Evolutionary conservation across 2,329 filamentous ascomycete species (phyloP).

Genomic region (Knoxdaviesia proteae): DNA sequence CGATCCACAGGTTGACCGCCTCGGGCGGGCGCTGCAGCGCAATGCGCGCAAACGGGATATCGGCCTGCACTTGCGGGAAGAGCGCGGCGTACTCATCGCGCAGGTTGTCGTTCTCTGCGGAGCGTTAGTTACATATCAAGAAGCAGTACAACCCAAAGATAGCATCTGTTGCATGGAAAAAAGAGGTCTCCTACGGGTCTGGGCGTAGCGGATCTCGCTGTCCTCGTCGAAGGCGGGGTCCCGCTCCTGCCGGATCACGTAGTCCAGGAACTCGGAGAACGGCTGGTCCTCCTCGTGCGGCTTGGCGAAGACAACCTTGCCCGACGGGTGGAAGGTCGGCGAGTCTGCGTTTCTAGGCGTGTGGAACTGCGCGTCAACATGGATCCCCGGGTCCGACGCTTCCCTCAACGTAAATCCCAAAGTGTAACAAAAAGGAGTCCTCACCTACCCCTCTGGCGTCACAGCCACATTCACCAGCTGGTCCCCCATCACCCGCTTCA

Average conservation of each 20-base stretch:
- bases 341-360: slow-evolving; percentile 16
- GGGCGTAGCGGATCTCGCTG: slow-evolving; percentile 45
- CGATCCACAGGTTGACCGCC: slow-evolving; percentile 69
- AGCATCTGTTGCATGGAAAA: too few species aligned
- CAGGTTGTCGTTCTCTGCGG: slow-evolving; percentile 58
- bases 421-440: background rate
- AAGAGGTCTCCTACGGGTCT: slow-evolving; percentile 38
- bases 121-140: background rate
- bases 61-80: slow-evolving; percentile 37
- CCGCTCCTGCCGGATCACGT: slow-evolving; percentile 36
- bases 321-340: slow-evolving; percentile 10
- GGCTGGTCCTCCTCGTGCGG: slow-evolving; percentile 45
- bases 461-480: slow-evolving; percentile 52
- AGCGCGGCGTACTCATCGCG: slow-evolving; percentile 48
- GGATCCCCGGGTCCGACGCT: background rate
- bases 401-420: background rate
- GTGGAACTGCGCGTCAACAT: background rate
- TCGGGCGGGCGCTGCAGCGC: slow-evolving; percentile 47
- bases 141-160: too few species aligned
- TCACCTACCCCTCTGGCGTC: slow-evolving; percentile 44
- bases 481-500: slow-evolving; percentile 31
- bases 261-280: slow-evolving; percentile 41
- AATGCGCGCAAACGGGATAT: slow-evolving; percentile 52
- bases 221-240: slow-evolving; percentile 10
- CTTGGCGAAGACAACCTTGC: slow-evolving; percentile 39